These are phyloP conservation scores for Fusarium irregulare DNA, from an alignment of 2,329 filamentous ascomycete genomes.

Conservation along the genomic window DNA sequence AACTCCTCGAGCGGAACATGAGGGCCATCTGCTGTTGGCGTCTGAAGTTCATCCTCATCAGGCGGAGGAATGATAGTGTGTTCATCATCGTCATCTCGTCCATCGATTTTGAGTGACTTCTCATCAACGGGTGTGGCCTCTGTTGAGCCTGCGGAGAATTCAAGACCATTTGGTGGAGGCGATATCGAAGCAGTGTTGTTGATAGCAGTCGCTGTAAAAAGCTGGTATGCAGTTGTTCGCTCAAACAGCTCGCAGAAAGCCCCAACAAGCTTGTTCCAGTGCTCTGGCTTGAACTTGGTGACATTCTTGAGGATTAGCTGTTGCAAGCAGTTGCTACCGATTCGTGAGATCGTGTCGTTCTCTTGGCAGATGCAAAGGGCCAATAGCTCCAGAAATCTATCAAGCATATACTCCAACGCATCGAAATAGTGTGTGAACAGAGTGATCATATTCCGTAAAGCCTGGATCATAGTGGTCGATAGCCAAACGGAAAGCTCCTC, in stretches of 20 bases:
- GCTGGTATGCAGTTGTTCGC: constrained; percentile 90
- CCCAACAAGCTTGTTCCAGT: constrained; percentile 95
- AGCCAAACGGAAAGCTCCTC: constrained; percentile 99
- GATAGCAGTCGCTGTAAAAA: constrained; percentile 85
- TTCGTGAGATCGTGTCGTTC: constrained; percentile 97
- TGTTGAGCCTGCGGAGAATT: constrained; percentile 59
- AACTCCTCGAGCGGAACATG: constrained; percentile 82
- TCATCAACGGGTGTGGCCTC: constrained; percentile 59
- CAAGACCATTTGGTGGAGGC: constrained; percentile 63
- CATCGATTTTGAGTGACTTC: constrained; percentile 72
- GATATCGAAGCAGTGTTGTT: constrained; percentile 64
- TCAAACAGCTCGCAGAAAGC: constrained; percentile 97
- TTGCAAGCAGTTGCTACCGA: constrained; percentile 97
- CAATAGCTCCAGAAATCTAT: constrained; percentile 93
- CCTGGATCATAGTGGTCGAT: constrained; percentile 99
- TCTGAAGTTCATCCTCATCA: constrained; percentile 51
- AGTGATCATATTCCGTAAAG: constrained; percentile 96
- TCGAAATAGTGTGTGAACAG: constrained; percentile 99
- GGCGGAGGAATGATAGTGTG: constrained; percentile 50
- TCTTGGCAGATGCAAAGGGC: constrained; percentile 98
- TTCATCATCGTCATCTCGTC: constrained; percentile 56
- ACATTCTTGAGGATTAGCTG: constrained; percentile 98
- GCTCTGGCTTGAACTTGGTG: constrained; percentile 83
- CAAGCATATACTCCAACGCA: constrained; percentile 95
- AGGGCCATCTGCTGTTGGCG: constrained; percentile 49